Conservation (phyloP, 768 basidiomycete genomes). For the Russula vinacea region DNA sequence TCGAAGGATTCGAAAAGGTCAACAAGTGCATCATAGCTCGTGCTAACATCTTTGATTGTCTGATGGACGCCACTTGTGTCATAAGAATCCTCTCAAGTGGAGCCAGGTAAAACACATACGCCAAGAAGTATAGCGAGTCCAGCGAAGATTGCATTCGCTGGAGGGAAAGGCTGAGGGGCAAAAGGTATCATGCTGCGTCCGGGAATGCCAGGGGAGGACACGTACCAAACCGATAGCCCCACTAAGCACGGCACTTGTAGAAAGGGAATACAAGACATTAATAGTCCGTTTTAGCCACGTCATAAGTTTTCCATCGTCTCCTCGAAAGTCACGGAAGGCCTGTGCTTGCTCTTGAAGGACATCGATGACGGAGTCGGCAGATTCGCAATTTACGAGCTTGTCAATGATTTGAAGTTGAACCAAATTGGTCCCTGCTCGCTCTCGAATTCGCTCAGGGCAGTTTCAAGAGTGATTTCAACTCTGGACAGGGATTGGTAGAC, state of each 20-base stretch:
- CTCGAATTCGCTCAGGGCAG: neutral
- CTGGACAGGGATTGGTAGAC: neutral
- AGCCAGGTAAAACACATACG: neutral
- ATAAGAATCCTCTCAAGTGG: neutral
- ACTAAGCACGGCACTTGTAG: neutral
- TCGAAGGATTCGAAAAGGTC: neutral
- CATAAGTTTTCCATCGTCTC: neutral
- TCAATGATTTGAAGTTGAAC: neutral
- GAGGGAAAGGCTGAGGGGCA: too few relatives aligned
- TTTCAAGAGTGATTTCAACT: neutral
- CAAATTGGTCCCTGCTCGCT: neutral
- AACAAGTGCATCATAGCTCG: neutral
- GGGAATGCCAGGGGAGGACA: neutral
- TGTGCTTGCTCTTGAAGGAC: neutral
- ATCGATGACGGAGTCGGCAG: neutral
- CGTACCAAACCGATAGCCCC: neutral
- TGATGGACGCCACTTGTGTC: neutral
- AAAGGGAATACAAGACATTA: neutral
- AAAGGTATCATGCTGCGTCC: neutral
- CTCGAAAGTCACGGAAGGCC: neutral
- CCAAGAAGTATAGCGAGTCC: neutral
- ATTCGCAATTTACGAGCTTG: neutral
- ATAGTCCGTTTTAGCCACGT: neutral
- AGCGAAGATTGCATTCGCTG: neutral
- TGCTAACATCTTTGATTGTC: neutral